Percentiles rank a stretch among this genome's conserved stretches.
Conservation (phyloP, 2,329 filamentous ascomycete genomes). For the Epichloe typhina region DNA sequence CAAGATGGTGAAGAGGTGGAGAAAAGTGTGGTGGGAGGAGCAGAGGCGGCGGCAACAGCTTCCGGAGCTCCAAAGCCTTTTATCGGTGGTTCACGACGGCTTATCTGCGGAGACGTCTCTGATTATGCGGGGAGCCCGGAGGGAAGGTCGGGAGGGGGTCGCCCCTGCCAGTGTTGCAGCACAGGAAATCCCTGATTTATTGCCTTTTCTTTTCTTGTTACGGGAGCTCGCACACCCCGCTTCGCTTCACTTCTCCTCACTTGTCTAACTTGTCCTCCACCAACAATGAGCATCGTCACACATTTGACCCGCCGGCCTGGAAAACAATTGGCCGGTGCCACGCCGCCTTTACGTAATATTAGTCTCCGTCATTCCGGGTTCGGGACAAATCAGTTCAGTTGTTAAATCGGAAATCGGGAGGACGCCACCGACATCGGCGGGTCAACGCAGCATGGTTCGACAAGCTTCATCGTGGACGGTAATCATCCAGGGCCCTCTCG, state of each 20-base stretch:
- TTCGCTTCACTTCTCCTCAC: too few species aligned
- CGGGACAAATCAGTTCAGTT: too few species aligned
- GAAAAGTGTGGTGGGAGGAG: neutral
- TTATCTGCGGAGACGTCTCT: slow-evolving; percentile 1
- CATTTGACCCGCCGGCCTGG: too few species aligned
- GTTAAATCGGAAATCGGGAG: neutral
- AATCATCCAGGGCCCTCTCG: neutral
- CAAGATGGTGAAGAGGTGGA: neutral
- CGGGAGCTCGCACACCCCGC: too few species aligned
- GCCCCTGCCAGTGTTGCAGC: neutral
- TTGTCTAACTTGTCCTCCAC: too few species aligned
- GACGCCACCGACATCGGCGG: neutral
- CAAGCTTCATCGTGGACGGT: neutral
- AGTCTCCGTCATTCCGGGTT: too few species aligned
- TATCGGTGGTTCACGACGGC: slow-evolving; percentile 3
- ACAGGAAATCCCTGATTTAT: too few species aligned
- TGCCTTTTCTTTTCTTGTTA: too few species aligned
- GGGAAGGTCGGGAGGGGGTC: neutral
- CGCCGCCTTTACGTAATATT: too few species aligned
- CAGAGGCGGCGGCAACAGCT: neutral
- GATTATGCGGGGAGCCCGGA: neutral
- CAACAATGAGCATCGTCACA: too few species aligned
- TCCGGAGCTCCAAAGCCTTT: neutral
- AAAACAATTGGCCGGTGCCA: too few species aligned
- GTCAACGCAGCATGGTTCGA: neutral